phyloP scores from a whole-genome alignment of 2,329 filamentous ascomycete species.

The Diaporthe capsici region DNA sequence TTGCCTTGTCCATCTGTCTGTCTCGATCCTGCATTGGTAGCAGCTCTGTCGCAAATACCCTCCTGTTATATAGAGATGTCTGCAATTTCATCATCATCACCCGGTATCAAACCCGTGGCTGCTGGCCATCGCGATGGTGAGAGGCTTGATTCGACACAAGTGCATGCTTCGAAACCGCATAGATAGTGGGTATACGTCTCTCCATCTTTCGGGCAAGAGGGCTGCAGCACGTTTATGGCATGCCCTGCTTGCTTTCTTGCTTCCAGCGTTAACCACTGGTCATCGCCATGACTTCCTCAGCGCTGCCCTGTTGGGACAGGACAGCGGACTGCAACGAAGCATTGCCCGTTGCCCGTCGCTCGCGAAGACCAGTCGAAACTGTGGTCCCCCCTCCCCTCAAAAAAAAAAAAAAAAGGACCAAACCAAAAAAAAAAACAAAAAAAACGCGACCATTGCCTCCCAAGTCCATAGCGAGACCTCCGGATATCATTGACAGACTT shows the following conservation, averaged over 20 bases:
- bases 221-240: background rate
- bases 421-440: no score
- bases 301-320: no score
- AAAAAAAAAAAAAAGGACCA: background rate
- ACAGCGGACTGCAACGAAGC: background rate
- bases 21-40: constrained; percentile 26
- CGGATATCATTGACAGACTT: background rate
- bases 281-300: no score
- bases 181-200: background rate
- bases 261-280: background rate
- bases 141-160: background rate
- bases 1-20: background rate
- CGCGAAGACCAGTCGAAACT: background rate
- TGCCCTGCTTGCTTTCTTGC: background rate
- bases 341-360: background rate
- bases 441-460: background rate
- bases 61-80: constrained; percentile 36
- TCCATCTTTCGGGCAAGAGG: background rate
- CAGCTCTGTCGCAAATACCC: constrained; percentile 39
- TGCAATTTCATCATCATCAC: constrained; percentile 10
- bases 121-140: background rate
- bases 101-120: background rate
- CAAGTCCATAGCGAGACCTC: background rate
- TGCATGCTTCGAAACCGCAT: background rate
- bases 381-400: no score